Conservation (phyloP, 1,284 basidiomycete species). For the Ustilago loliicola region DNA sequence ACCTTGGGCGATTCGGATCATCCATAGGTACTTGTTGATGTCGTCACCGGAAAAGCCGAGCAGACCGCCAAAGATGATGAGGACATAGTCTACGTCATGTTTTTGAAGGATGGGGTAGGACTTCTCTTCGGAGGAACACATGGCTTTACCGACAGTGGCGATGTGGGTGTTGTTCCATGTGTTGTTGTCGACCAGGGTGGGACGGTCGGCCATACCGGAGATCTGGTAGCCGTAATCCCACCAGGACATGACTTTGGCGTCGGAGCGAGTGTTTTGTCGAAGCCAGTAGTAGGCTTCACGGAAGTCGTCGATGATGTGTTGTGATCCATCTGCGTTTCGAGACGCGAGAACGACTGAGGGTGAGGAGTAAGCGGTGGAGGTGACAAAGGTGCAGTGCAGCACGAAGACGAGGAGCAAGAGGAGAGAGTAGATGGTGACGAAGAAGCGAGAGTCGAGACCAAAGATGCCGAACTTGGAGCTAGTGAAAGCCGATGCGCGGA, state of each 20-base stretch:
- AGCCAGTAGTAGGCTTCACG: conserved; percentile 99
- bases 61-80: conserved; percentile 96
- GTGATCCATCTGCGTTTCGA: conserved; percentile 83
- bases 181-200: conserved; percentile 98
- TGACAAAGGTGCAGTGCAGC: conserved; percentile 96
- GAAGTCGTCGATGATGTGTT: conserved; percentile 99
- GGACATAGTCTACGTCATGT: conserved; percentile 98
- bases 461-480: conserved; percentile 78
- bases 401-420: conserved; percentile 82
- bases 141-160: conserved; percentile 75
- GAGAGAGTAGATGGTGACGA: conserved; percentile 83
- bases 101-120: conserved; percentile 96
- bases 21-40: conserved; percentile 95
- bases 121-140: conserved; percentile 92
- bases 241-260: conserved; percentile 97
- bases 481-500: conserved; percentile 23
- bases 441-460: conserved; percentile 84
- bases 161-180: conserved; percentile 95
- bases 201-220: conserved; percentile 96
- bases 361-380: conserved; percentile 93
- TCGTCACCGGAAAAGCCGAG: conserved; percentile 98
- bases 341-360: conserved; percentile 96
- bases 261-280: conserved; percentile 90
- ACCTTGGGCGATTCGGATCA: conserved; percentile 93
- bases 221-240: conserved; percentile 99